These are phyloP conservation scores for Fragaria iinumae DNA, from an alignment of 306 rosid genomes.

Conservation along the genomic window DNA sequence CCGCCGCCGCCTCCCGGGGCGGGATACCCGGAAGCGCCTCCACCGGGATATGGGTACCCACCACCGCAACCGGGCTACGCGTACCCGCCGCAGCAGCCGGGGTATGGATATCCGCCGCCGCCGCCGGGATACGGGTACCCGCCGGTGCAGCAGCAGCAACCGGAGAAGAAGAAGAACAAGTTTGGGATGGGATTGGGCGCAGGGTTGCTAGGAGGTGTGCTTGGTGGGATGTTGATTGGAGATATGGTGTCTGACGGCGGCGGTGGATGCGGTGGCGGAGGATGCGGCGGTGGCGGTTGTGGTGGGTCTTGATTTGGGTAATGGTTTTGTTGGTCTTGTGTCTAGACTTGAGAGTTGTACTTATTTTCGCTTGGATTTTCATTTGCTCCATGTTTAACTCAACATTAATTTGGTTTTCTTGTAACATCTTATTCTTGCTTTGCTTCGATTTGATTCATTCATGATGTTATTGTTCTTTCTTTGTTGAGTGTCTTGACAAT, in stretches of 20 bases:
- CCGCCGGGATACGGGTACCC: conserved; percentile 44
- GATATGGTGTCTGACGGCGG: conserved; percentile 62
- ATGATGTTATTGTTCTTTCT: neutral
- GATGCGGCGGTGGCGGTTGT: conserved; percentile 37
- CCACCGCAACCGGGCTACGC: conserved; percentile 28
- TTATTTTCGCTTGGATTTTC: neutral
- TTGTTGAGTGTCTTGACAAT: neutral
- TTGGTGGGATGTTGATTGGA: conserved; percentile 81
- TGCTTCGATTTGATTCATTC: neutral
- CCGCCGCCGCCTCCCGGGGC: neutral
- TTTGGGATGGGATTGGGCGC: conserved; percentile 76
- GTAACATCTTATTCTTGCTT: too few relatives aligned
- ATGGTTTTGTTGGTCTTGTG: neutral
- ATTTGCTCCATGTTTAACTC: neutral
- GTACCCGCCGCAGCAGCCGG: conserved; percentile 26
- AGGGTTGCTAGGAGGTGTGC: conserved; percentile 71
- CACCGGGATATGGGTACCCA: conserved; percentile 21
- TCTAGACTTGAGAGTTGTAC: neutral
- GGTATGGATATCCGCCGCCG: conserved; percentile 45
- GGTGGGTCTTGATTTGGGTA: conserved; percentile 36
- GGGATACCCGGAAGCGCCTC: neutral
- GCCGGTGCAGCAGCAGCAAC: conserved; percentile 25
- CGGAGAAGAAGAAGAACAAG: conserved; percentile 30
- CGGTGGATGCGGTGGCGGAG: conserved; percentile 35
- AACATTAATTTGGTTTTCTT: neutral